Percentiles rank a stretch among this genome's conserved stretches.
These are phyloP conservation scores for Alternaria tenuissima DNA, from an alignment of 2,329 filamentous ascomycete species.

Conservation along the genomic window DNA sequence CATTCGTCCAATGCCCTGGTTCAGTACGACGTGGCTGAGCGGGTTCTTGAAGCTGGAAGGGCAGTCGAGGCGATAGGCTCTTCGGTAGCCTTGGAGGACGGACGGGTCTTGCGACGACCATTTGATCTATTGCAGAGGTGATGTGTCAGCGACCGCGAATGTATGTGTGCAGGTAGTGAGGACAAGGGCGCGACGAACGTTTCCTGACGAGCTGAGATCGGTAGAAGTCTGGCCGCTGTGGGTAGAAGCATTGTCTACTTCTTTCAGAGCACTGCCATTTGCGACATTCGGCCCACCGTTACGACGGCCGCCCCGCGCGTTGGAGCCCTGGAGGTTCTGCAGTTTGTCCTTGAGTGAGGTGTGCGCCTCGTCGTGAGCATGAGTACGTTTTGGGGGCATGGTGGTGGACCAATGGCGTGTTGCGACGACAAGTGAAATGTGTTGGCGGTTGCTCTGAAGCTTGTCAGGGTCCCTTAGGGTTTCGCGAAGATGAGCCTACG, in stretches of 20 bases:
- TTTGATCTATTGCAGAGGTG: constrained; percentile 56
- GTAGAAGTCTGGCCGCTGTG: constrained; percentile 45
- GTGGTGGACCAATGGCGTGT: constrained; percentile 7
- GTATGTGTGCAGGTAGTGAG: constrained; percentile 8
- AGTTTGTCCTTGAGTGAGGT: constrained; percentile 54
- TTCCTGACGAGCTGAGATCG: constrained; percentile 40
- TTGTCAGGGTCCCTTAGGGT: not conserved
- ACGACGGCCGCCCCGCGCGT: constrained; percentile 49
- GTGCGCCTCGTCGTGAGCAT: constrained; percentile 50
- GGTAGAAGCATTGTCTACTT: constrained; percentile 49
- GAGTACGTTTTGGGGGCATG: constrained; percentile 51
- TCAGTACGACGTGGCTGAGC: constrained; percentile 60
- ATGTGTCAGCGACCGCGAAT: constrained; percentile 21
- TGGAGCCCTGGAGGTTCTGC: constrained; percentile 49
- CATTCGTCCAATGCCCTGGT: constrained; percentile 69
- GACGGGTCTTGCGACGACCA: constrained; percentile 74
- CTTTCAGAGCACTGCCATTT: constrained; percentile 50
- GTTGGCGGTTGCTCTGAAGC: constrained; percentile 5
- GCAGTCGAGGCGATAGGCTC: constrained; percentile 74
- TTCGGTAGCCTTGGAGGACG: constrained; percentile 77
- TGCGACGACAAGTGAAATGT: not conserved
- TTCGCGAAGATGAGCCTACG: constrained; percentile 13
- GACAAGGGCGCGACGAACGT: constrained; percentile 39
- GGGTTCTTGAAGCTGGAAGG: constrained; percentile 72
- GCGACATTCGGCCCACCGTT: constrained; percentile 36